A percentile compares a stretch with the other conserved stretches of the same genome.
Conservation (phyloP, 305 asterid genomes). For the Fraxinus angustifolia region DNA sequence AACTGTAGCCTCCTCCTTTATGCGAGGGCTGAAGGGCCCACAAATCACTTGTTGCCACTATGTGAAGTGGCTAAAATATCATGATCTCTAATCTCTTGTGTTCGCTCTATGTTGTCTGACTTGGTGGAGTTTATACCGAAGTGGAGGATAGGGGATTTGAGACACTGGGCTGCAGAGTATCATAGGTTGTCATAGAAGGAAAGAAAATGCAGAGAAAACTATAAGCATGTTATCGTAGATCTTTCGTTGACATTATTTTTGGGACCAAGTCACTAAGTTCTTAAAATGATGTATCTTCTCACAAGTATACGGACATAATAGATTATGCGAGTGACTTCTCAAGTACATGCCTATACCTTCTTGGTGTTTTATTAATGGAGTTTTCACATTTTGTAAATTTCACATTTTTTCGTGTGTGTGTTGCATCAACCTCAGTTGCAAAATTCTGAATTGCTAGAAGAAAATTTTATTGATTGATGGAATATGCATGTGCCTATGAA, state of each 20-base stretch:
- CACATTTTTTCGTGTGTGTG: slow-evolving; percentile 11
- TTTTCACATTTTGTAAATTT: background rate
- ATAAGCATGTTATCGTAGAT: background rate
- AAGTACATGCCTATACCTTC: background rate
- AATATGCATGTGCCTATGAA: background rate
- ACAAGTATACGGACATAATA: background rate
- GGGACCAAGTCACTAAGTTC: background rate
- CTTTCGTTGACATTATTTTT: slow-evolving; percentile 2
- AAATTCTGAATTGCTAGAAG: slow-evolving; percentile 18
- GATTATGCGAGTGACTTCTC: background rate
- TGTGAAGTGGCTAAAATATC: background rate
- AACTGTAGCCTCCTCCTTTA: background rate
- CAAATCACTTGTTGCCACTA: background rate
- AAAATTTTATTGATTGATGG: background rate
- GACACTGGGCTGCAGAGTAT: background rate
- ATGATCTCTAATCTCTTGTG: background rate
- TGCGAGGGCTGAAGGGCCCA: background rate
- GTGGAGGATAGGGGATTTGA: background rate
- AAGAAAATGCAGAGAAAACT: background rate
- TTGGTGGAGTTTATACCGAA: background rate
- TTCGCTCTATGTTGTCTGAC: slow-evolving; percentile 4
- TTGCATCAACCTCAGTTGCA: background rate
- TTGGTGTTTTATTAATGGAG: background rate
- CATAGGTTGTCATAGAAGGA: background rate
- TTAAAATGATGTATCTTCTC: background rate